A percentile compares a stretch with the other conserved stretches of the same genome.
phyloP scores from a whole-genome alignment of 1,139 yeast species.

The Geotrichum reessii region DNA sequence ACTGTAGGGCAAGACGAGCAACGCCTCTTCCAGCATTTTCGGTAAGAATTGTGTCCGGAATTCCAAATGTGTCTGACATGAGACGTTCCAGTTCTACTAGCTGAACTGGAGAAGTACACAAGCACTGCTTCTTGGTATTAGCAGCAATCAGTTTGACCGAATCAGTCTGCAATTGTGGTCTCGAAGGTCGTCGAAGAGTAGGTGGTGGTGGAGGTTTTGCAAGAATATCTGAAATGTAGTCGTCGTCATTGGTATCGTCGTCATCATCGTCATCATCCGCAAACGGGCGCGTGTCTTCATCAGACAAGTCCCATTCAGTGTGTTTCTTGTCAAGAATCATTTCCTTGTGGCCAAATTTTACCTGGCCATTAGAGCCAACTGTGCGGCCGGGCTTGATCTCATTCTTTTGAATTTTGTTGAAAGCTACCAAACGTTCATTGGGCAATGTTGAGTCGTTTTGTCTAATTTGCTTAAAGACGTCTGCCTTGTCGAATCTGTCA shows the following conservation, averaged over 20 bases:
- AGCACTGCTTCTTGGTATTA: slow-evolving; percentile 32
- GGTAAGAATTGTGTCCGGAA: slow-evolving; percentile 46
- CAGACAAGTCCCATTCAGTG: slow-evolving; percentile 21
- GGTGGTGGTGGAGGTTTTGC: slow-evolving; percentile 18
- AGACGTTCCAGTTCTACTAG: slow-evolving; percentile 70
- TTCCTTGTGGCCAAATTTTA: slow-evolving; percentile 61
- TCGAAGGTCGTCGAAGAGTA: slow-evolving; percentile 14
- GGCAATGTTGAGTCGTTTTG: slow-evolving; percentile 58
- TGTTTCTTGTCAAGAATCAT: slow-evolving; percentile 54
- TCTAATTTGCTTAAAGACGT: slow-evolving; percentile 73
- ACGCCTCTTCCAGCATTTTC: slow-evolving; percentile 73
- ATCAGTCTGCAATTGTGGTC: slow-evolving; percentile 18
- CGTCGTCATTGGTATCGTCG: slow-evolving; percentile 17
- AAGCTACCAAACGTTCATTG: slow-evolving; percentile 64
- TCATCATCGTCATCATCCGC: slow-evolving; percentile 34
- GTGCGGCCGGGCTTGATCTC: slow-evolving; percentile 18
- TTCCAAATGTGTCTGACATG: slow-evolving; percentile 48
- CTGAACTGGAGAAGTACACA: slow-evolving; percentile 76
- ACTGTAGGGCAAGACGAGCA: slow-evolving; percentile 52
- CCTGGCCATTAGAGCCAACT: slow-evolving; percentile 14
- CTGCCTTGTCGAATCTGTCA: slow-evolving; percentile 73
- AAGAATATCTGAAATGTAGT: slow-evolving; percentile 24
- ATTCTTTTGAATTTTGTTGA: slow-evolving; percentile 45
- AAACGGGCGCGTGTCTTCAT: slow-evolving; percentile 36
- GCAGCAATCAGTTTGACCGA: slow-evolving; percentile 16